phyloP scores from a whole-genome alignment of 805 yeast genomes.

The Wickerhamiella galacta region DNA sequence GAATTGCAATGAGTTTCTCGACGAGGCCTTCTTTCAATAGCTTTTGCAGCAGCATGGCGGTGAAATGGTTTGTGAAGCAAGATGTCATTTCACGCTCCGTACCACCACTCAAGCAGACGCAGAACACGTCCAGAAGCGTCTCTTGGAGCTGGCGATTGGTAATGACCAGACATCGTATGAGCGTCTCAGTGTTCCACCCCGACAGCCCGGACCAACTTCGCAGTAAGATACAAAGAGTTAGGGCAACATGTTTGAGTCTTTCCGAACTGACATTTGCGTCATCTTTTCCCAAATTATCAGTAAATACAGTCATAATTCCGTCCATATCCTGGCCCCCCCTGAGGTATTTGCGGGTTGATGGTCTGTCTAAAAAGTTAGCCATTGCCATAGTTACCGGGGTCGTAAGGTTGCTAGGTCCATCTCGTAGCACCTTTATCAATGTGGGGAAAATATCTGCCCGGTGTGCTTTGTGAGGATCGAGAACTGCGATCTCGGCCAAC shows the following conservation, averaged over 20 bases:
- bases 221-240: conserved; percentile 41
- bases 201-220: conserved; percentile 63
- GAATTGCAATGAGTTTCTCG: conserved; percentile 26
- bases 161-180: conserved; percentile 13
- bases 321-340: conserved; percentile 48
- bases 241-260: conserved; percentile 42
- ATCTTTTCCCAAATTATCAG: conserved; percentile 33
- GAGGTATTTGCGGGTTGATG: conserved; percentile 35
- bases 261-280: conserved; percentile 32
- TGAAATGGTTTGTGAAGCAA: conserved; percentile 36
- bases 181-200: conserved; percentile 40
- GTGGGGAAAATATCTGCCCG: conserved; percentile 31
- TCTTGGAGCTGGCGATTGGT: conserved; percentile 32
- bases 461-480: conserved; percentile 28
- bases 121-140: conserved; percentile 51
- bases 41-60: conserved; percentile 40
- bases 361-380: conserved; percentile 39
- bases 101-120: conserved; percentile 40
- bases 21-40: conserved; percentile 41
- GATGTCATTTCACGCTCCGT: conserved; percentile 16
- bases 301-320: conserved; percentile 48
- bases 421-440: conserved; percentile 33
- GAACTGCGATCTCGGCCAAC: conserved; percentile 32
- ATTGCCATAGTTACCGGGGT: conserved; percentile 31
- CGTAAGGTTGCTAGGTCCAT: conserved; percentile 34